Evolutionary conservation across 305 asterid species (phyloP).

Genomic region (Solanum hybrid): DNA sequence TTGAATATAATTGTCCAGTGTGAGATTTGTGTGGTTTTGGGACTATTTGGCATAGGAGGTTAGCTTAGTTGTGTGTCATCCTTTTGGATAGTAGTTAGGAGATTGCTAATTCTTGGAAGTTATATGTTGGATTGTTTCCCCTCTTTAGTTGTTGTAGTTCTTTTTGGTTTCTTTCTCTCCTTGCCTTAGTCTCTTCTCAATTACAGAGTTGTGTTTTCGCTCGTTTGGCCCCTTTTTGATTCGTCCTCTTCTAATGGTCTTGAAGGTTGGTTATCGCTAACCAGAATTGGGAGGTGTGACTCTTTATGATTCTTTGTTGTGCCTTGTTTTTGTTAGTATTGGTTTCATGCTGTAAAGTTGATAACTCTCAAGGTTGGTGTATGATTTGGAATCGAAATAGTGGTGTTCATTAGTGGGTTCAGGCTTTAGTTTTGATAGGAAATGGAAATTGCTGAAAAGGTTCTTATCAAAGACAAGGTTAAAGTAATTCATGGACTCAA

Average conservation of each 20-base stretch:
- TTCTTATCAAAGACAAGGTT: neutral
- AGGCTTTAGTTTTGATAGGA: neutral
- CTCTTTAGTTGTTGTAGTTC: neutral
- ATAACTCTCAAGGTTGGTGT: neutral
- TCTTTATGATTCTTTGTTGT: neutral
- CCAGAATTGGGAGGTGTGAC: neutral
- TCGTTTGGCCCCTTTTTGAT: neutral
- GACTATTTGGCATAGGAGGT: neutral
- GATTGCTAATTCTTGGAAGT: neutral
- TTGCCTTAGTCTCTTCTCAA: neutral
- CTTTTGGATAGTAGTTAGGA: neutral
- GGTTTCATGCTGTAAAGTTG: neutral
- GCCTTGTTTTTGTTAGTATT: neutral
- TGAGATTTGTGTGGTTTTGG: neutral
- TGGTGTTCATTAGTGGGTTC: neutral
- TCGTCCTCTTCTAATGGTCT: neutral
- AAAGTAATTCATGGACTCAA: neutral
- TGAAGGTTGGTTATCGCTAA: neutral
- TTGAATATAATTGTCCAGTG: neutral
- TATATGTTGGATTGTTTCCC: neutral
- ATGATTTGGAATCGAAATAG: neutral
- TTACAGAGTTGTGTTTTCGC: neutral
- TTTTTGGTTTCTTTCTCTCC: neutral
- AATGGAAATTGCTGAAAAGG: neutral
- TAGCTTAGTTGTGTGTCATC: neutral